Percentiles rank a stretch among this genome's conserved stretches.
These are phyloP conservation scores for Spencermartinsiella europaea DNA, from an alignment of 805 yeast genomes.

Conservation along the genomic window DNA sequence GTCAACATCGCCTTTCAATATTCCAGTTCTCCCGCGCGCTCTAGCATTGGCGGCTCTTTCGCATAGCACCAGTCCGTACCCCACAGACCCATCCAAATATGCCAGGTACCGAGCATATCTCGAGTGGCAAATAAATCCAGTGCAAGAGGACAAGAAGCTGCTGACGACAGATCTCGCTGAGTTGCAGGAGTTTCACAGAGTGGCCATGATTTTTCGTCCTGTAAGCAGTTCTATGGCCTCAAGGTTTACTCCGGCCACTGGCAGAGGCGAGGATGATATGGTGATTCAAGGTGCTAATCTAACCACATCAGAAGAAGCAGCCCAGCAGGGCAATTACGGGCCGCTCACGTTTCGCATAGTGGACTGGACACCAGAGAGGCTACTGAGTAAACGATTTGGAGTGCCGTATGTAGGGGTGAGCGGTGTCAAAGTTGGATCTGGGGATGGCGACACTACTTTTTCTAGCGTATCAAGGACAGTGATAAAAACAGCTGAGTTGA, in stretches of 20 bases:
- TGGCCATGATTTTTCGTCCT: constrained; percentile 25
- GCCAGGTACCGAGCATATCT: constrained; percentile 22
- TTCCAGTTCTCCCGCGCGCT: no score
- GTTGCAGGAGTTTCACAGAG: constrained; percentile 22
- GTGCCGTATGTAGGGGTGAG: constrained; percentile 14
- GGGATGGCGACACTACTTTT: not conserved
- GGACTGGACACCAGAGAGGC: constrained; percentile 20
- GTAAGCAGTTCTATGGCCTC: constrained; percentile 24
- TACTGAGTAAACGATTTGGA: constrained; percentile 27
- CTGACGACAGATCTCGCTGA: constrained; percentile 13
- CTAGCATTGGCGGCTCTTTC: constrained; percentile 20
- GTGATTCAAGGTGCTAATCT: not conserved
- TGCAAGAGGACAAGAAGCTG: not conserved
- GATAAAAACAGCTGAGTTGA: not conserved
- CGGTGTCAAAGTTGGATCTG: not conserved
- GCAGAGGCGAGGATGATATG: constrained; percentile 1
- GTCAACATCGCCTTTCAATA: no score
- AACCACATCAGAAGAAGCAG: constrained; percentile 18
- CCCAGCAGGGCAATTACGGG: constrained; percentile 22
- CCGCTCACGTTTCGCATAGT: constrained; percentile 17
- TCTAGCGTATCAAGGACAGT: not conserved
- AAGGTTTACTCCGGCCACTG: constrained; percentile 19
- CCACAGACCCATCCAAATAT: constrained; percentile 18
- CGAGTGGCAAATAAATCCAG: constrained; percentile 10
- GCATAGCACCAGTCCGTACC: constrained; percentile 19